phyloP scores from a whole-genome alignment of 306 rosid genomes.

The Quercus variabilis region DNA sequence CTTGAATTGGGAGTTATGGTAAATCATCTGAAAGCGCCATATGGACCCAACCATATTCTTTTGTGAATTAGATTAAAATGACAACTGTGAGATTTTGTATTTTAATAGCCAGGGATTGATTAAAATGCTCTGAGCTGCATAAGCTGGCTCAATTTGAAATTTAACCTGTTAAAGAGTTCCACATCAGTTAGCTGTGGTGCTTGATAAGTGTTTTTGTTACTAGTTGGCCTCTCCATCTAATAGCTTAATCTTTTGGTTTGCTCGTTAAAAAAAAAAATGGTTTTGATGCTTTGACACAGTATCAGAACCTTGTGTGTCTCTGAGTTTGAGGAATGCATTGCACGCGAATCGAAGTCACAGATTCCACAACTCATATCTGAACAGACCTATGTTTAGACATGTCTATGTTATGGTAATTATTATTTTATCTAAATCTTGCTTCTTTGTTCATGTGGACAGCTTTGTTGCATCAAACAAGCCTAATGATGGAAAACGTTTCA shows the following conservation, averaged over 20 bases:
- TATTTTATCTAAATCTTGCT: constrained; percentile 9
- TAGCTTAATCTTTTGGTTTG: neutral
- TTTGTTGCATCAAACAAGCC: constrained; percentile 80
- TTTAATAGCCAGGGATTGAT: neutral
- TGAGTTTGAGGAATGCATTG: neutral
- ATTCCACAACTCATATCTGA: neutral
- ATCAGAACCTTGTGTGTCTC: neutral
- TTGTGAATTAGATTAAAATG: neutral
- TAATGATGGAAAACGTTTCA: constrained; percentile 68
- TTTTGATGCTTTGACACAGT: neutral
- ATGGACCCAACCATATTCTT: neutral
- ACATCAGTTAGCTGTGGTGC: neutral
- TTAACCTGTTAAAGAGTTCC: neutral
- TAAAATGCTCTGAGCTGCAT: neutral
- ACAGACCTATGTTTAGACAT: neutral
- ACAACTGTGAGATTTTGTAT: neutral
- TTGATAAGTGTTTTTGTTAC: neutral
- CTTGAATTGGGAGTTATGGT: neutral
- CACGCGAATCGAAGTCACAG: neutral
- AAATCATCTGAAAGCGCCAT: neutral
- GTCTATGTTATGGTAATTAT: neutral
- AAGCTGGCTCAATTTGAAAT: neutral
- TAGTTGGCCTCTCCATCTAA: neutral
- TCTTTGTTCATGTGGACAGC: constrained; percentile 38
- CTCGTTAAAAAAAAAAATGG: too few relatives aligned